Evolutionary conservation across 345 rosid genomes (phyloP).

Genomic region (Excoecaria cochinchinensis): DNA sequence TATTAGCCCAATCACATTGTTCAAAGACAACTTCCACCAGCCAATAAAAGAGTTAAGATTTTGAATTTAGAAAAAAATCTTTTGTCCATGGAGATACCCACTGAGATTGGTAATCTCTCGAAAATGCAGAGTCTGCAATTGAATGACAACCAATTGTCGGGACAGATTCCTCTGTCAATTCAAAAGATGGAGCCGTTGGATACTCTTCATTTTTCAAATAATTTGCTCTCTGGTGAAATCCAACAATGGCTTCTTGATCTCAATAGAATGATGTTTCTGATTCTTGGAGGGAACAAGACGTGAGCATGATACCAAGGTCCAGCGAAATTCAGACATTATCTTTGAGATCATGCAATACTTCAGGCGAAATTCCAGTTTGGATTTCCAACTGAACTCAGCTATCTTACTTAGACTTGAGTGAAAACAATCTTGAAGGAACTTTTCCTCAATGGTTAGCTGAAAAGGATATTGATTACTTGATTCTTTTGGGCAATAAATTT

Average conservation of each 20-base stretch:
- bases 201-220: background rate
- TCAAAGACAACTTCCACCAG: background rate
- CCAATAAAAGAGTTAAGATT: conserved; percentile 18
- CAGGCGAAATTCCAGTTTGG: conserved; percentile 5
- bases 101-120: conserved; percentile 25
- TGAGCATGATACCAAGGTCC: background rate
- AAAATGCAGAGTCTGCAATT: conserved; percentile 9
- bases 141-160: background rate
- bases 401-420: conserved; percentile 1
- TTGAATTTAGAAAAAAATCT: conserved; percentile 23
- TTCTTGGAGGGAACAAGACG: conserved; percentile 7
- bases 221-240: conserved; percentile 21
- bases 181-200: background rate
- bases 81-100: conserved; percentile 35
- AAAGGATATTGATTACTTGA: background rate
- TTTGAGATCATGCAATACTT: conserved; percentile 8
- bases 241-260: conserved; percentile 28
- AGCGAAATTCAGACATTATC: background rate
- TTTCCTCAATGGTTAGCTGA: conserved; percentile 8
- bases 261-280: background rate
- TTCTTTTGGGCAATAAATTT: background rate
- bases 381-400: background rate
- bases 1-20: conserved; percentile 11
- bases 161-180: background rate
- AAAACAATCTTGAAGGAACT: background rate